Evolutionary conservation across 352 stramenopile species (phyloP), one percentile per base, ranked within the genome.

Genomic region (Blastocystis sp.): DNA sequence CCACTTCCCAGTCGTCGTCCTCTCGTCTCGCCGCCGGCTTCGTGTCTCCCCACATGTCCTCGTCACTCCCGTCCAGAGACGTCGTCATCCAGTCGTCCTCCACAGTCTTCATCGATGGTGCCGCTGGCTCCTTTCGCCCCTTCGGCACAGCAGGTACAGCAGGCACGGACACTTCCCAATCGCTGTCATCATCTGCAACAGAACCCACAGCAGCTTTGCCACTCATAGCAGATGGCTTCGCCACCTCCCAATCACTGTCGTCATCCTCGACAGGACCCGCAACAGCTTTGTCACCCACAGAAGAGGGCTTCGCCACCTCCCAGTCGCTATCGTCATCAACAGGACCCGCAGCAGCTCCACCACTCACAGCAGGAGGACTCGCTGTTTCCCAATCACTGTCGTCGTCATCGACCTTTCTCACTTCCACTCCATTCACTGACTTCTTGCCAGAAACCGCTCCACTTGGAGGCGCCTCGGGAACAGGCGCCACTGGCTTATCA

Each of bases 381-480:
- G 41, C 24, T 63, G 26, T 35, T 24, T 80, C 70, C 61, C 70
- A 80, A 41, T 69, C 55, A 6, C 66, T 35, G n/a, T 80, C 70
- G 41, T 9, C n/a, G n/a, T n/a, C n/a, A n/a, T n/a, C n/a, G n/a
- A n/a, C n/a, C n/a, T n/a, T n/a, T n/a, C n/a, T n/a, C n/a, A n/a
- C n/a, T n/a, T n/a, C n/a, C n/a, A n/a, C n/a, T n/a, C n/a, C n/a
- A n/a, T n/a, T n/a, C n/a, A n/a, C n/a, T n/a, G n/a, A n/a, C n/a
- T n/a, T n/a, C n/a, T n/a, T n/a, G n/a, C n/a, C n/a, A n/a, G n/a
- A n/a, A n/a, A n/a, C n/a, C n/a, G n/a, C n/a, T n/a, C n/a, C n/a
- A n/a, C n/a, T n/a, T n/a, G n/a, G n/a, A n/a, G n/a, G n/a, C n/a
- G n/a, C n/a, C n/a, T n/a, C n/a, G n/a, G n/a, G n/a, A n/a, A n/a